Evolutionary conservation across 1,139 yeast species (phyloP).

Genomic region (Geotrichum histeridarum): DNA sequence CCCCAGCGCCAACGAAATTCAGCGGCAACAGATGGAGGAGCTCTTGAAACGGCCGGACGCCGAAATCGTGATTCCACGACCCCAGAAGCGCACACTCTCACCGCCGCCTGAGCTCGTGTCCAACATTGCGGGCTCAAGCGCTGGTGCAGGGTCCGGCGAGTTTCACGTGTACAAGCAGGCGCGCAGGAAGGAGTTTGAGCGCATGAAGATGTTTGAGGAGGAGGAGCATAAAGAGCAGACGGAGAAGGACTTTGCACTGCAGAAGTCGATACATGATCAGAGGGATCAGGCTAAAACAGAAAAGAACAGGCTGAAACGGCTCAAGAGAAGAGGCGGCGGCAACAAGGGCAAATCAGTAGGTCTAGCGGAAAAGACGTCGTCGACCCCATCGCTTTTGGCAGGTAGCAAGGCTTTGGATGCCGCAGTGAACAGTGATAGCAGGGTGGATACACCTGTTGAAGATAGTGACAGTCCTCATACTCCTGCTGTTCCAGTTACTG

Average conservation of each 20-base stretch:
- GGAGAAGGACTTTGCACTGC: conserved; percentile 29
- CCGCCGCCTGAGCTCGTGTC: conserved; percentile 27
- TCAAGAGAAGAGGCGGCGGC: conserved; percentile 26
- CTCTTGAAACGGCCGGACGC: conserved; percentile 26
- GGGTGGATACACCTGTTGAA: too few species aligned
- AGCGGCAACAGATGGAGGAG: conserved; percentile 26
- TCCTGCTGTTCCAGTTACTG: neutral
- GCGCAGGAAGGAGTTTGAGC: conserved; percentile 34
- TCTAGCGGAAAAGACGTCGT: too few species aligned
- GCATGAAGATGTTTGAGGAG: conserved; percentile 29
- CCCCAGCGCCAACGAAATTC: conserved; percentile 25
- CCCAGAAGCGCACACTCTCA: conserved; percentile 18
- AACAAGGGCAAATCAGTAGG: neutral
- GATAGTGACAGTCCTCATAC: neutral
- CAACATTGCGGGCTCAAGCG: conserved; percentile 33
- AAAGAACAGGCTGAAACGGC: conserved; percentile 32
- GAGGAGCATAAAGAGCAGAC: conserved; percentile 26
- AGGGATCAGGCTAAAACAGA: conserved; percentile 32
- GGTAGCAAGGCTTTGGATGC: too few species aligned
- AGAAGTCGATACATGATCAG: conserved; percentile 20
- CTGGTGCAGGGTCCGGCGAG: conserved; percentile 42
- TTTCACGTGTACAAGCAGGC: conserved; percentile 38
- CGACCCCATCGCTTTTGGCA: too few species aligned
- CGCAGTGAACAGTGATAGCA: too few species aligned
- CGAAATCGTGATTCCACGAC: conserved; percentile 19